A percentile compares a stretch with the other conserved stretches of the same genome.
Evolutionary conservation across 78 protist genomes (phyloP).

Genomic region (Guillardia theta): DNA sequence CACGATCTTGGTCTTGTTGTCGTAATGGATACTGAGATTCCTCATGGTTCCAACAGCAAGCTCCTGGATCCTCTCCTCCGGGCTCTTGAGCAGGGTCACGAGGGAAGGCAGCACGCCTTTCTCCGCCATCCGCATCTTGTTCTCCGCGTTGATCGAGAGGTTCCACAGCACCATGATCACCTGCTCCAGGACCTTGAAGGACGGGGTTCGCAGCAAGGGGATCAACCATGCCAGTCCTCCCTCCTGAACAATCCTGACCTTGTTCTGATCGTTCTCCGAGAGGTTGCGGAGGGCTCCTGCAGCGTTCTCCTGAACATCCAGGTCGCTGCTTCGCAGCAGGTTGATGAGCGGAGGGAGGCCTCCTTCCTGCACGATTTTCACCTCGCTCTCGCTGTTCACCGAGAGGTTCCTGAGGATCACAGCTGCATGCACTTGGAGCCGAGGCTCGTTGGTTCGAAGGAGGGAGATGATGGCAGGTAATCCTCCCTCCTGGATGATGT

Average conservation of each 20-base stretch:
- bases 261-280: constrained; percentile 30
- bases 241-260: constrained; percentile 26
- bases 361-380: constrained; percentile 38
- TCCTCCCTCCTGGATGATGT: constrained; percentile 21
- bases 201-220: constrained; percentile 26
- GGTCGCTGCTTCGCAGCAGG: constrained; percentile 32
- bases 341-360: constrained; percentile 40
- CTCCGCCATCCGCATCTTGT: constrained; percentile 1
- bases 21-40: constrained; percentile 16
- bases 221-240: constrained; percentile 19
- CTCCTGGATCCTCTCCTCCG: constrained; percentile 41
- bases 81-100: constrained; percentile 10
- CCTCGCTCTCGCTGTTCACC: constrained; percentile 30
- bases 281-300: constrained; percentile 45
- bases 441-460: constrained; percentile 12
- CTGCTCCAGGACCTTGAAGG: constrained; percentile 9
- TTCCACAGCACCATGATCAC: constrained; percentile 28
- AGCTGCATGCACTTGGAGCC: constrained; percentile 34
- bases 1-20: constrained; percentile 1
- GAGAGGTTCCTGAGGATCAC: constrained; percentile 40
- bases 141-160: constrained; percentile 37
- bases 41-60: not conserved
- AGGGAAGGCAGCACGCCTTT: constrained; percentile 35
- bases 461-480: constrained; percentile 29
- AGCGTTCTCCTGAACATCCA: constrained; percentile 32